phyloP scores from a whole-genome alignment of 805 yeast genomes.

The Starmerella roubikii region DNA sequence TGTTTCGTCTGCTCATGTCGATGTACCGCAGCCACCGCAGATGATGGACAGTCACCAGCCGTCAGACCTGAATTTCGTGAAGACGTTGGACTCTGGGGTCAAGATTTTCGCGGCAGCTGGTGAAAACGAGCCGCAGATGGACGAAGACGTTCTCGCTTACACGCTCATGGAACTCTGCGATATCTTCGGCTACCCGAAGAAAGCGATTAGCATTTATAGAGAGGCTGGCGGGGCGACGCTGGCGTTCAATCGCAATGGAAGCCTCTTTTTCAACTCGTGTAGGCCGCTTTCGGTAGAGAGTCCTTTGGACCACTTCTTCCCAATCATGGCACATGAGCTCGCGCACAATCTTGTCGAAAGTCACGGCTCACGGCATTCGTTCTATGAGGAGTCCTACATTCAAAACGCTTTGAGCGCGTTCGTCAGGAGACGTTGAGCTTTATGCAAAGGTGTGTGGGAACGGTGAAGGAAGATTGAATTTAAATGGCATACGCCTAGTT shows the following conservation, averaged over 20 bases:
- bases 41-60: too few species aligned
- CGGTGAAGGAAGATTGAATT: too few species aligned
- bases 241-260: slow-evolving; percentile 30
- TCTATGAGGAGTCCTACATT: slow-evolving; percentile 25
- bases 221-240: slow-evolving; percentile 18
- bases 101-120: not conserved
- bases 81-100: slow-evolving; percentile 1
- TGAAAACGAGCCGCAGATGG: slow-evolving; percentile 1
- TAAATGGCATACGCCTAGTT: too few species aligned
- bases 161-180: slow-evolving; percentile 2
- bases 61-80: too few species aligned
- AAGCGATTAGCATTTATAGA: slow-evolving; percentile 8
- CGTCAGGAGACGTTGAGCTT: not conserved
- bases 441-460: too few species aligned
- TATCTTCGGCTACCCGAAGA: slow-evolving; percentile 3
- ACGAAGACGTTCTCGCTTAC: slow-evolving; percentile 7
- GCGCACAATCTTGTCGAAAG: slow-evolving; percentile 28
- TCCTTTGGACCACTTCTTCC: slow-evolving; percentile 27
- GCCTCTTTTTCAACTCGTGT: slow-evolving; percentile 28
- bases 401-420: slow-evolving; percentile 19
- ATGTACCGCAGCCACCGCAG: slow-evolving; percentile 6
- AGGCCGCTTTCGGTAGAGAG: slow-evolving; percentile 2
- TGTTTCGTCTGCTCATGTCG: slow-evolving; percentile 1
- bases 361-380: slow-evolving; percentile 29
- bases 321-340: slow-evolving; percentile 30